phyloP scores from a whole-genome alignment of 768 basidiomycete species.

The Crucibulum laeve region DNA sequence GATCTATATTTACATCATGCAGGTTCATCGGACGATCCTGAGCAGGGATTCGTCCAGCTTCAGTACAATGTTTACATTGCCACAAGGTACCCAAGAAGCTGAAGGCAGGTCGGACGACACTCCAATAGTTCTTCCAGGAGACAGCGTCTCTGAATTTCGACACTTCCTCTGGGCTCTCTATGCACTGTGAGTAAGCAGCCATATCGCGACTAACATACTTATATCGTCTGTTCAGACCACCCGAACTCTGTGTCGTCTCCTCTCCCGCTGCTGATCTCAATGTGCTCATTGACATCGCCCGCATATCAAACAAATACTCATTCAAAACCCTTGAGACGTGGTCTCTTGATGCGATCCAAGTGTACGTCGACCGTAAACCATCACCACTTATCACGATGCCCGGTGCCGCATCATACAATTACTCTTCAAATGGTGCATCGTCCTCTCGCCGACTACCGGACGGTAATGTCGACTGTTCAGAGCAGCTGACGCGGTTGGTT shows the following conservation, averaged over 20 bases:
- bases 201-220: slow-evolving; percentile 1
- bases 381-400: slow-evolving; percentile 30
- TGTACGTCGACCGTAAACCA: slow-evolving; percentile 56
- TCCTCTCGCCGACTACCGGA: not conserved
- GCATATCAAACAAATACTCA: slow-evolving; percentile 67
- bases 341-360: slow-evolving; percentile 71
- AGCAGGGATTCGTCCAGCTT: slow-evolving; percentile 66
- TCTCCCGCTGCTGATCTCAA: slow-evolving; percentile 46
- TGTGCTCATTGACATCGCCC: slow-evolving; percentile 57
- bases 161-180: slow-evolving; percentile 78
- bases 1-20: slow-evolving; percentile 5
- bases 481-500: slow-evolving; percentile 55
- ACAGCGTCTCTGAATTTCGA: slow-evolving; percentile 61
- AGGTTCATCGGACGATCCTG: slow-evolving; percentile 60
- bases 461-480: slow-evolving; percentile 27
- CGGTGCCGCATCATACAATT: not conserved
- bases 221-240: slow-evolving; percentile 45
- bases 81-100: slow-evolving; percentile 42
- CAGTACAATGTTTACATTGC: slow-evolving; percentile 60
- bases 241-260: slow-evolving; percentile 48
- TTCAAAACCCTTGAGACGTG: slow-evolving; percentile 74
- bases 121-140: slow-evolving; percentile 61
- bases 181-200: slow-evolving; percentile 47
- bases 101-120: slow-evolving; percentile 65
- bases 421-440: not conserved